Evolutionary conservation across 2,329 filamentous ascomycete species (phyloP), one percentile per base, ranked within the genome.

Genomic region (Penicillium sp.): DNA sequence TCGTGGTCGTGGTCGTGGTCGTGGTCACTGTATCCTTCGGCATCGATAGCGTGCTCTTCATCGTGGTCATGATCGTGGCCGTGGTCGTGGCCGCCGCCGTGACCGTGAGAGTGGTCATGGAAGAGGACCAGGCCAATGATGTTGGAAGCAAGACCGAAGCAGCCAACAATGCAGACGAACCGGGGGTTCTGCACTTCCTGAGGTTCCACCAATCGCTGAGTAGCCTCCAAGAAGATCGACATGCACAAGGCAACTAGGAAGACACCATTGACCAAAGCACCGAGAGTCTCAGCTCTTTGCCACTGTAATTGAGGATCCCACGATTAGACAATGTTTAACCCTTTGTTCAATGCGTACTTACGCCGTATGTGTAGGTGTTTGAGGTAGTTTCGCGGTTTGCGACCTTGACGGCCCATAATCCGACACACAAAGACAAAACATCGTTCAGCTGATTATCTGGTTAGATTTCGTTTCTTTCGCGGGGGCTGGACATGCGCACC

Each of bases 241-340:
- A 99, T 81, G 77, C 94, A 99, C 8, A 99, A 84, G 7, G 94
- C 94, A 68, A 99, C 94, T 42, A 99, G 82, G 78, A 99, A 99
- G 43, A 97, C 93, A 62, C 94, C 94, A 68, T 99, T 99, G 76
- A 97, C 90, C 65, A 97, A 87, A 45, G 94, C 94, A 68, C 94
- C 94, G 5, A 99, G 82, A 10, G 96, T 97, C 79, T 99, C 94
- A 34, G 94, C 94, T 64, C 94, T 90, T 79, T 97, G 88, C 90
- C 92, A 99, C 89, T 93, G 65, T 24, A 44, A 31, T 24, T 22
- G 16, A 24, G 31, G 29, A 24, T 38, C 16, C 9, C 24, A 21
- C 32, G 21, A 48, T 66, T 48, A 63, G 61, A 52, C 38, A 21
- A 18, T 29, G 38, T n/a, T 48, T 34, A 34, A 18, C 11, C 16